These are phyloP conservation scores for Ophiostoma montium DNA, from an alignment of 2,329 filamentous ascomycete genomes.

Conservation along the genomic window DNA sequence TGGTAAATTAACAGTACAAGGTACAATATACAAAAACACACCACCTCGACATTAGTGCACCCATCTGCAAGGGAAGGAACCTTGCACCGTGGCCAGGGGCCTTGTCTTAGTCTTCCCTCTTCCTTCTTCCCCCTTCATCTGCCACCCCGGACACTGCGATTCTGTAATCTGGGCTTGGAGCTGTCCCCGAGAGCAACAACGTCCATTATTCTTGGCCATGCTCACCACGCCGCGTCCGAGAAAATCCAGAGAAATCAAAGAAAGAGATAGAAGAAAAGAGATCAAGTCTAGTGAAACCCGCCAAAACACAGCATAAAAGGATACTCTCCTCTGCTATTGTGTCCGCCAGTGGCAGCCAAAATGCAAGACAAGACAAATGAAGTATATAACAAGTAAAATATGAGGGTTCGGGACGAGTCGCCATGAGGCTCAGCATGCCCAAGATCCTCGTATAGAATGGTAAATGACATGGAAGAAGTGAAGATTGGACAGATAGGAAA, in stretches of 20 bases:
- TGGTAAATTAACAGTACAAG: too few relatives aligned
- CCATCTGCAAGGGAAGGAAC: too few relatives aligned
- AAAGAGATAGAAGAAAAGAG: neutral
- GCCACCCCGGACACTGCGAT: neutral
- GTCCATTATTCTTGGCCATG: conserved; percentile 7
- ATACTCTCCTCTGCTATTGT: neutral
- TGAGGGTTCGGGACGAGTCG: neutral
- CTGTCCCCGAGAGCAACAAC: neutral
- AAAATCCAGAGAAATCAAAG: conserved; percentile 6
- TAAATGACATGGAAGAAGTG: conserved; percentile 11
- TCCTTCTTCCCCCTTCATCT: neutral
- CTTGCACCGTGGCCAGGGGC: neutral
- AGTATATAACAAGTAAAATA: conserved; percentile 7
- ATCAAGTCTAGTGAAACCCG: neutral
- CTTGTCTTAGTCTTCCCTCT: neutral
- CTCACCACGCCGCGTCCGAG: conserved; percentile 5
- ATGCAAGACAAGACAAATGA: conserved; percentile 11
- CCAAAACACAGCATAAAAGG: neutral
- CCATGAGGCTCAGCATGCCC: neutral
- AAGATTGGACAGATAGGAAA: conserved; percentile 7
- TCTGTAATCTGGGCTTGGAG: neutral
- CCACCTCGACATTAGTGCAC: too few relatives aligned
- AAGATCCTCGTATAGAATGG: conserved; percentile 4
- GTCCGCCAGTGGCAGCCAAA: neutral
- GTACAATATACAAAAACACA: too few relatives aligned